These are phyloP conservation scores for Aureobasidium sp. DNA, from an alignment of 2,329 filamentous ascomycete genomes.

Conservation along the genomic window DNA sequence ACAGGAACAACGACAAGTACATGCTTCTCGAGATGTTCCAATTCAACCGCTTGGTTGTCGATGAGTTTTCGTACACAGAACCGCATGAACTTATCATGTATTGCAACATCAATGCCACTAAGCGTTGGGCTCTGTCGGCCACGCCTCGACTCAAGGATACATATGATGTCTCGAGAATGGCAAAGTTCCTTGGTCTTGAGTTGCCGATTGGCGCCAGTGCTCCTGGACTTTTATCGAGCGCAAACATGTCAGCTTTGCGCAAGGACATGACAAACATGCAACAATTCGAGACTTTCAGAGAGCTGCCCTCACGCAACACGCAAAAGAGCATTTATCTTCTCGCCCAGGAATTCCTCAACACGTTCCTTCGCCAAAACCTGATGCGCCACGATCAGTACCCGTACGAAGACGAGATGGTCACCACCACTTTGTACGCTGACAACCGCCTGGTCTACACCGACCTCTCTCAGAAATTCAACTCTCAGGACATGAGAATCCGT, in stretches of 20 bases:
- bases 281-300: conserved; percentile 47
- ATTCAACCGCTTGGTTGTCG: conserved; percentile 55
- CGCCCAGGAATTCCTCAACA: conserved; percentile 50
- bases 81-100: conserved; percentile 23
- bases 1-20: not conserved
- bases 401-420: conserved; percentile 37
- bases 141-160: conserved; percentile 55
- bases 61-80: conserved; percentile 56
- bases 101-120: conserved; percentile 40
- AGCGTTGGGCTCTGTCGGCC: conserved; percentile 57
- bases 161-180: conserved; percentile 53
- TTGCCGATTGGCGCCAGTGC: conserved; percentile 50
- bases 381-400: conserved; percentile 36
- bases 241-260: conserved; percentile 37
- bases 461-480: conserved; percentile 47
- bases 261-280: conserved; percentile 46
- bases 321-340: conserved; percentile 44
- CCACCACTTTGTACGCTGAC: conserved; percentile 38
- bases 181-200: conserved; percentile 47
- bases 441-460: conserved; percentile 51
- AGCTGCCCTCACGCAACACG: conserved; percentile 45
- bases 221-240: conserved; percentile 37
- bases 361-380: conserved; percentile 42
- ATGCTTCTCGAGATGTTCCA: conserved; percentile 51
- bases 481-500: conserved; percentile 42